Base-by-base conservation (phyloP, 768 basidiomycete genomes). In the Roridomyces roridus region DNA sequence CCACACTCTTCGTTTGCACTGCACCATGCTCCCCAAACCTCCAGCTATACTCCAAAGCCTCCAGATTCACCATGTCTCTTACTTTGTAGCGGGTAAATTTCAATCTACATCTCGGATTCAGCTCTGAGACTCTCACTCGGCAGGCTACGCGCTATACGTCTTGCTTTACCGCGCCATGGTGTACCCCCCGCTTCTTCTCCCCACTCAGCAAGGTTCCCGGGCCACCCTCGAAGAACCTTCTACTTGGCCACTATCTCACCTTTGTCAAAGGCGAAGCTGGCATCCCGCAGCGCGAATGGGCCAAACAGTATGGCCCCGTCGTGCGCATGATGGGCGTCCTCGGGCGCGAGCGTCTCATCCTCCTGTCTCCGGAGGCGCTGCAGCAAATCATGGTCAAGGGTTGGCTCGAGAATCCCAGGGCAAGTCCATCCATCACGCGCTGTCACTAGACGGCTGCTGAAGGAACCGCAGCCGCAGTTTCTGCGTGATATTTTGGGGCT, bases 331-430 rank as follows among this genome's bases (percentile, higher is more conserved):
- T 81, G 20, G 81, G 82, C 2, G 75, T 77, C 1, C 17, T 83
- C 8, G 81, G 80, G 1, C 67, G 78, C 15, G 80, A 82, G 58
- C 69, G 79, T 12, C 57, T 83, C 25, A 73, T 81, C 7, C 76
- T 80, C 64, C 69, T 76, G 66, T 70, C 67, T 26, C 76, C 81
- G 5, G 78, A 79, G 29, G 77, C 80, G 1, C 62, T 80, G n/a
- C 73, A 78, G 9, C 73, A 78, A 54, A 77, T 81, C 8, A 45
- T 80, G 14, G 74, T 76, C 10, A 72, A 64, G n/a, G 76, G 77
- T 37, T 81, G 80, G 79, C 54, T 76, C 5, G 73, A 78, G 28
- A 78, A 77, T 67, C 80, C 81, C 18, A 65, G 78, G 26, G 77
- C 77, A 35, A n/a, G n/a, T 28, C 34, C 40, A 34, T 25, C 26